A percentile compares a stretch with the other conserved stretches of the same genome.
phyloP scores from a whole-genome alignment of 768 basidiomycete genomes.

The Pisolithus orientalis region DNA sequence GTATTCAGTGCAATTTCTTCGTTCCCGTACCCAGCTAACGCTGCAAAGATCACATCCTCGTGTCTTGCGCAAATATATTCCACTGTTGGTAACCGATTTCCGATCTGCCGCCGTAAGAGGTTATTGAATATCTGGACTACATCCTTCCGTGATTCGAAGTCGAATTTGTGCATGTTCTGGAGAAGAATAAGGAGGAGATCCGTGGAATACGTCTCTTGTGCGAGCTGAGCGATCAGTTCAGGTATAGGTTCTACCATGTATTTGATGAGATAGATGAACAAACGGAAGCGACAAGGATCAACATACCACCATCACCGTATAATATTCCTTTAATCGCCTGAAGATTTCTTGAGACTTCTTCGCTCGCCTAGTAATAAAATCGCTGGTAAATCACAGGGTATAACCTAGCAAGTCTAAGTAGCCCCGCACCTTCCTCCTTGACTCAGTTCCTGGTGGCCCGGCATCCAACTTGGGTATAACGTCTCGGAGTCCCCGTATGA shows the following conservation, averaged over 20 bases:
- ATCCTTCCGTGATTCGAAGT: slow-evolving; percentile 90
- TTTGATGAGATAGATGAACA: slow-evolving; percentile 4
- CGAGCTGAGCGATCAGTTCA: slow-evolving; percentile 88
- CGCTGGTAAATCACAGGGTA: not conserved
- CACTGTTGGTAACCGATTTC: slow-evolving; percentile 91
- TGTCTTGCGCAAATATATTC: slow-evolving; percentile 82
- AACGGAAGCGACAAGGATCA: slow-evolving; percentile 1
- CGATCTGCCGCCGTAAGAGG: slow-evolving; percentile 85
- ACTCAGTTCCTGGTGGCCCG: slow-evolving; percentile 68
- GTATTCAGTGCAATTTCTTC: slow-evolving; percentile 96
- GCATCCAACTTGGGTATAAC: slow-evolving; percentile 71
- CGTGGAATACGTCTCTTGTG: slow-evolving; percentile 91
- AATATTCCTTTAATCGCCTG: slow-evolving; percentile 87
- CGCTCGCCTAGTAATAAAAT: slow-evolving; percentile 55
- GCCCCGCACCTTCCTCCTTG: slow-evolving; percentile 65
- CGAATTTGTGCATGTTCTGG: slow-evolving; percentile 76
- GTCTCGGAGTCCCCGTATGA: slow-evolving; percentile 77
- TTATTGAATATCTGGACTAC: slow-evolving; percentile 87
- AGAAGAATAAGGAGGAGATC: slow-evolving; percentile 82
- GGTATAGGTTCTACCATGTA: slow-evolving; percentile 63
- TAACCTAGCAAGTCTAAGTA: not conserved
- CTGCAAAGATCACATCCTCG: slow-evolving; percentile 72
- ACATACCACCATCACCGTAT: slow-evolving; percentile 80
- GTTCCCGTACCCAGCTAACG: slow-evolving; percentile 89
- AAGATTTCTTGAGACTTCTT: slow-evolving; percentile 85